These are phyloP conservation scores for Ceratocystis alfenasii DNA, from an alignment of 2,329 filamentous ascomycete genomes.

Conservation along the genomic window DNA sequence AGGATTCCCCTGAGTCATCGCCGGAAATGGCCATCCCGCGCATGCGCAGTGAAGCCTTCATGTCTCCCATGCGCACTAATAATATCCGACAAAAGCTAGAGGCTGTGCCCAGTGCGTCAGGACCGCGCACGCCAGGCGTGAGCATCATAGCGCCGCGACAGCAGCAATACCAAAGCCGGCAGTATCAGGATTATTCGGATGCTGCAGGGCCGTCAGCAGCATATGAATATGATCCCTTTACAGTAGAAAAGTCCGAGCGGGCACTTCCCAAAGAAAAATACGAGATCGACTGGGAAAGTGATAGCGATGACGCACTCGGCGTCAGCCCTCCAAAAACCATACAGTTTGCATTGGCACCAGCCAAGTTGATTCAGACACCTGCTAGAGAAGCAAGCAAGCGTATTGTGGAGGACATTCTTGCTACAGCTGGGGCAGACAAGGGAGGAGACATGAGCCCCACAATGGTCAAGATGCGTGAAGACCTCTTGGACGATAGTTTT, in stretches of 20 bases:
- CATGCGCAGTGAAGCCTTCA: constrained; percentile 74
- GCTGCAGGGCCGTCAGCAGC: neutral
- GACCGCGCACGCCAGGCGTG: constrained; percentile 63
- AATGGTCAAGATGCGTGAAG: constrained; percentile 52
- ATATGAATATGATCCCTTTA: constrained; percentile 34
- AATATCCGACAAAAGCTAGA: constrained; percentile 33
- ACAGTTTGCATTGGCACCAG: constrained; percentile 68
- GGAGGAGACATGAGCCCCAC: constrained; percentile 51
- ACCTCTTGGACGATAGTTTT: constrained; percentile 48
- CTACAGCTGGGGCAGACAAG: constrained; percentile 56
- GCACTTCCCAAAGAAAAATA: constrained; percentile 31
- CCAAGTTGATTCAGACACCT: constrained; percentile 67
- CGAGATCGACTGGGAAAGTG: constrained; percentile 62
- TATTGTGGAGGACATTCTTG: constrained; percentile 68
- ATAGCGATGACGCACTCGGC: constrained; percentile 56
- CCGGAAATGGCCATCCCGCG: constrained; percentile 72
- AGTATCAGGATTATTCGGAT: neutral
- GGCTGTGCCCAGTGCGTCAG: constrained; percentile 31
- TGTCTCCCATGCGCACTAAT: constrained; percentile 47
- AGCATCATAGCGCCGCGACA: constrained; percentile 64
- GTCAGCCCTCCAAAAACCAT: constrained; percentile 92
- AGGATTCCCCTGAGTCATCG: constrained; percentile 51
- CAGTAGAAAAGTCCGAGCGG: constrained; percentile 20
- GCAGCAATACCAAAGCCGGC: constrained; percentile 1
- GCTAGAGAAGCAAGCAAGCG: constrained; percentile 68